Evolutionary conservation across 257 asterid genomes (phyloP), one percentile per base, ranked within the genome.

Genomic region (Oldenlandia corymbosa): DNA sequence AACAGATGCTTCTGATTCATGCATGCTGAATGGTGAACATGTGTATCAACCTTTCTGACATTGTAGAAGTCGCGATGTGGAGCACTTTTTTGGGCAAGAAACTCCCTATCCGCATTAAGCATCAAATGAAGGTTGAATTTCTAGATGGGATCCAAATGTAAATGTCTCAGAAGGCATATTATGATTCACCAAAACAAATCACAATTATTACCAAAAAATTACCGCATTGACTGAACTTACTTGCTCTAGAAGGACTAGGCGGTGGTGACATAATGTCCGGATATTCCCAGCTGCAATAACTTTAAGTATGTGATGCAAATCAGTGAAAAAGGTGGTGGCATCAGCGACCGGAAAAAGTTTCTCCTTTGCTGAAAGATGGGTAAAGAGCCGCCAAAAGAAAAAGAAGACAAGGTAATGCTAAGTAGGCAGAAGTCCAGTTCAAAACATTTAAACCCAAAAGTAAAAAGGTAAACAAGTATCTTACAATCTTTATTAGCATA

Each of bases 21-120:
- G 82, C 99, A 92, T 53, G 99, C 99, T 23, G 99, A 92, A 81
- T 92, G 99, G 77, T 92, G 99, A 70, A 92, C 96, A 71, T 92
- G 99, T 24, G 99, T 92, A 75, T 92, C 99, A 14, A 92, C 99
- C 75, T 92, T 92, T 76, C 99, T 83, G 70, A 92, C 97, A 66
- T 92, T 92, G 78, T 92, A 92, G 69, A 92, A 92, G 82, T 92
- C 99, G 64, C 99, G 87, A 81, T 89, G 97, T 32, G 99, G 99
- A 28, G 99, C 99, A 79, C 97, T 89, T 77, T 92, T 92, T 73
- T 92, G 99, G 64, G 99, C 99, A 68, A 92, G 87, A 79, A 92
- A 92, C 66, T 92, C 99, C 71, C 91, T 81, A 77, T 92, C 99
- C 78, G 99, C 97, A 71, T 92, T 92, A 68, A 92, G 97, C 97